Percentiles rank a stretch among this genome's conserved stretches.
phyloP scores from a whole-genome alignment of 345 rosid genomes.

The Murraya koenigii region DNA sequence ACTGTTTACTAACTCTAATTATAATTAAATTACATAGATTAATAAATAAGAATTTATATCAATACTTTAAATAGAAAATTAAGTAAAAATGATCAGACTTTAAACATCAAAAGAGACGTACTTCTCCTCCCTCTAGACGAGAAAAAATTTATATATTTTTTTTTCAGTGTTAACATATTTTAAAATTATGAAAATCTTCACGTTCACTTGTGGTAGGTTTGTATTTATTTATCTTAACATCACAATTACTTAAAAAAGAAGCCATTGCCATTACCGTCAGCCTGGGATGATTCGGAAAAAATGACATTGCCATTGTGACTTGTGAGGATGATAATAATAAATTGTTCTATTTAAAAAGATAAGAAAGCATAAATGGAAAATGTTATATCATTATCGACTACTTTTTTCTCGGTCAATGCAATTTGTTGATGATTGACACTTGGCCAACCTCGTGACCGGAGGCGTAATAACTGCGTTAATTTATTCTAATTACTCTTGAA shows the following conservation, averaged over 20 bases:
- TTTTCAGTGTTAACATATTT: slow-evolving; percentile 13
- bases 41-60: too few relatives aligned
- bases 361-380: too few relatives aligned
- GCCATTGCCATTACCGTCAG: not conserved
- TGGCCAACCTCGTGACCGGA: slow-evolving; percentile 25
- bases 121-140: not conserved
- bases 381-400: too few relatives aligned
- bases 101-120: slow-evolving; percentile 1
- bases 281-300: not conserved
- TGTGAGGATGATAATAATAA: slow-evolving; percentile 11
- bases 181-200: slow-evolving; percentile 11
- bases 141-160: not conserved
- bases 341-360: too few relatives aligned
- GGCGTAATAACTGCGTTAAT: not conserved
- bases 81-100: not conserved
- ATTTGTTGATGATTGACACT: slow-evolving; percentile 51
- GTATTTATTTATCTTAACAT: not conserved
- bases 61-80: too few relatives aligned
- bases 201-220: not conserved
- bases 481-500: slow-evolving; percentile 10
- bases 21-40: too few relatives aligned
- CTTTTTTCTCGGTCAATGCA: slow-evolving; percentile 9
- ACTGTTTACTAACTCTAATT: too few relatives aligned
- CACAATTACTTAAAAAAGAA: not conserved
- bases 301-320: not conserved